Conservation (phyloP, 352 stramenopile genomes). For the Aphanomyces euteiches region DNA sequence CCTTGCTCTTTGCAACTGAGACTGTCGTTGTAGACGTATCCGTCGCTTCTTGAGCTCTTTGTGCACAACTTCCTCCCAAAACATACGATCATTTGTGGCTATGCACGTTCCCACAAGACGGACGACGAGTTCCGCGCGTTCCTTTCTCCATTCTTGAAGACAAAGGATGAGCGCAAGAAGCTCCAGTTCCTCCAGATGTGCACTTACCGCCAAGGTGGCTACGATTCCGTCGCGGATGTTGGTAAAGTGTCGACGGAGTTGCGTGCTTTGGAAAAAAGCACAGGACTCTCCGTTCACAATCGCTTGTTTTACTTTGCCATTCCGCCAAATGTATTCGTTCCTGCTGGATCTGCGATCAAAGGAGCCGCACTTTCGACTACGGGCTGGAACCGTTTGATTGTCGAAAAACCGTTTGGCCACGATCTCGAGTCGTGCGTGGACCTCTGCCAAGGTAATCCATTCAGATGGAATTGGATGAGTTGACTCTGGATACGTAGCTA, state of each 20-base stretch:
- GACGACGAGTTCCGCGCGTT: slow-evolving; percentile 43
- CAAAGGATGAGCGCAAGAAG: slow-evolving; percentile 22
- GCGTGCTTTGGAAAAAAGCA: slow-evolving; percentile 32
- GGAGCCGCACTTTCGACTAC: slow-evolving; percentile 44
- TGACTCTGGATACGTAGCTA: not conserved
- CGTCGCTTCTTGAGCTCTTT: slow-evolving; percentile 47
- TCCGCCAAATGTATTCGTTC: slow-evolving; percentile 79
- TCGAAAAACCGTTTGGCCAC: slow-evolving; percentile 91
- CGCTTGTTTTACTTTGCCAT: slow-evolving; percentile 85
- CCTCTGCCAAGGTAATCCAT: slow-evolving; percentile 40
- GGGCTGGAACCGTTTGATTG: slow-evolving; percentile 81
- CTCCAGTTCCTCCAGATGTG: slow-evolving; percentile 37
- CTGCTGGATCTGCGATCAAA: slow-evolving; percentile 62
- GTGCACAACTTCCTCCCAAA: slow-evolving; percentile 36
- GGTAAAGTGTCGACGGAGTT: slow-evolving; percentile 20
- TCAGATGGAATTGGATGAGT: not conserved
- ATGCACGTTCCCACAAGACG: slow-evolving; percentile 37
- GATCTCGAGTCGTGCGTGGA: slow-evolving; percentile 69
- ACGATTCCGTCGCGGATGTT: slow-evolving; percentile 35
- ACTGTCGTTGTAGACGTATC: slow-evolving; percentile 36
- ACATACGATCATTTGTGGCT: slow-evolving; percentile 39
- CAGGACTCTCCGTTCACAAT: slow-evolving; percentile 40
- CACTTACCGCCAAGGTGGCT: slow-evolving; percentile 35
- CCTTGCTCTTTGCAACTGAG: not conserved
- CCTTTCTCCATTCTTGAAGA: slow-evolving; percentile 32